phyloP scores from a whole-genome alignment of 2,329 filamentous ascomycete species.

The Diaporthe australafricana region DNA sequence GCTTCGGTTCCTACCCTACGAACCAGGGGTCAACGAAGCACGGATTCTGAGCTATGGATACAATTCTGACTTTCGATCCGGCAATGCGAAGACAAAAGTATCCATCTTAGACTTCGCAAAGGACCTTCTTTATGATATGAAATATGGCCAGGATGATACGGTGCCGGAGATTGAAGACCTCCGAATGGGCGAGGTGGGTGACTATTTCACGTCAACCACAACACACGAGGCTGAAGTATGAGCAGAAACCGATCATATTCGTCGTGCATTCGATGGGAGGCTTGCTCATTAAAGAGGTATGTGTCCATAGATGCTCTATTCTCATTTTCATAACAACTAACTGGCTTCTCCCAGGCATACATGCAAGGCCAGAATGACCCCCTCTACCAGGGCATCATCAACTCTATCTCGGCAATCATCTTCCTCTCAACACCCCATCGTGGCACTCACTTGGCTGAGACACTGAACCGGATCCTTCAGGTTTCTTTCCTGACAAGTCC shows the following conservation, averaged over 20 bases:
- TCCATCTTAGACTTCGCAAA: conserved; percentile 41
- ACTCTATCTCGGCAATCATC: conserved; percentile 38
- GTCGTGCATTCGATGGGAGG: conserved; percentile 43
- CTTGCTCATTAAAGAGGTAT: conserved; percentile 38
- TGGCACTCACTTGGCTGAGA: conserved; percentile 40
- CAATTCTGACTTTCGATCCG: not conserved
- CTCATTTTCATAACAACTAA: too few species aligned
- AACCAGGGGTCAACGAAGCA: not conserved
- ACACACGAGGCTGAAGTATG: conserved; percentile 15
- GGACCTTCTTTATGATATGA: conserved; percentile 40
- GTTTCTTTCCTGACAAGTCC: not conserved
- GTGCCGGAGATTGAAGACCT: not conserved
- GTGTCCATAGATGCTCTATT: too few species aligned
- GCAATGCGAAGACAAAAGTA: not conserved
- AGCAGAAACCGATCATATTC: conserved; percentile 41
- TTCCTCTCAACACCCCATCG: conserved; percentile 44
- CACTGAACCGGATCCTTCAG: conserved; percentile 37
- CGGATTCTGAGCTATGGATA: not conserved
- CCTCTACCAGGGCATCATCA: conserved; percentile 39
- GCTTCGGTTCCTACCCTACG: not conserved
- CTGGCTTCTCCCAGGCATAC: not conserved
- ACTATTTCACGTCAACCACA: not conserved
- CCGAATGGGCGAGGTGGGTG: not conserved
- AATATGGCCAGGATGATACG: conserved; percentile 11
- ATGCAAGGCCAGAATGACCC: conserved; percentile 40